Evolutionary conservation across 768 basidiomycete genomes (phyloP), one percentile per base, ranked within the genome.

Genomic region (Trametes coccinea): DNA sequence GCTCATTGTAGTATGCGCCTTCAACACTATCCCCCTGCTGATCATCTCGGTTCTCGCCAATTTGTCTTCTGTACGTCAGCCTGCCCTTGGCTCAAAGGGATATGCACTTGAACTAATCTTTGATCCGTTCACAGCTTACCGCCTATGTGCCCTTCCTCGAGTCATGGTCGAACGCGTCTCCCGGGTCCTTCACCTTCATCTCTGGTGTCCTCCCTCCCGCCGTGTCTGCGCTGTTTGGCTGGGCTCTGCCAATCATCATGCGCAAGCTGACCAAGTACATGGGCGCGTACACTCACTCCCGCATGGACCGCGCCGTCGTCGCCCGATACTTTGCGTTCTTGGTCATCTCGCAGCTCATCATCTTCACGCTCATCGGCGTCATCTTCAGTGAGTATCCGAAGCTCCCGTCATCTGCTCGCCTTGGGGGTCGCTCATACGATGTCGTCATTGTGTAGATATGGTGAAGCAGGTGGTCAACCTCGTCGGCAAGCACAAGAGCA

Each of bases 241-340:
- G 91, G 77, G 85, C 94, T 74, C 80, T 99, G 39, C 97, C 97
- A 2, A 84, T 93, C 69, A 78, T 95, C 73, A 98, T 99, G 86
- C 89, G 97, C 54, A 83, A 84, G 81, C 77, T 96, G 50, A 82
- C 80, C 5, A 77, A 77, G 72, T 93, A 90, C 61, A 89, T 88
- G 78, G 87, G 86, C 53, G 78, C 79, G 39, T 69, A 85, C 56
- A 93, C 88, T 7, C 82, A 88, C 56, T 92, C 92, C 5, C 84
- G 84, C 52, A 82, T 95, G 54, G 95, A 98, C 68, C 89, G 97
- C 37, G 88, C 89, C 40, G 95, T 98, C 61, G 82, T 95, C 41
- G 93, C 93, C 17, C 87, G 94, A 51, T 98, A 98, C 76, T 98
- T 89, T 71, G 81, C 90, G 1, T 98, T 99, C 82, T 80, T 98